A percentile compares a stretch with the other conserved stretches of the same genome.
phyloP scores from a whole-genome alignment of 1,284 basidiomycete genomes.

The Sporisorium iseilematis-ciliati region DNA sequence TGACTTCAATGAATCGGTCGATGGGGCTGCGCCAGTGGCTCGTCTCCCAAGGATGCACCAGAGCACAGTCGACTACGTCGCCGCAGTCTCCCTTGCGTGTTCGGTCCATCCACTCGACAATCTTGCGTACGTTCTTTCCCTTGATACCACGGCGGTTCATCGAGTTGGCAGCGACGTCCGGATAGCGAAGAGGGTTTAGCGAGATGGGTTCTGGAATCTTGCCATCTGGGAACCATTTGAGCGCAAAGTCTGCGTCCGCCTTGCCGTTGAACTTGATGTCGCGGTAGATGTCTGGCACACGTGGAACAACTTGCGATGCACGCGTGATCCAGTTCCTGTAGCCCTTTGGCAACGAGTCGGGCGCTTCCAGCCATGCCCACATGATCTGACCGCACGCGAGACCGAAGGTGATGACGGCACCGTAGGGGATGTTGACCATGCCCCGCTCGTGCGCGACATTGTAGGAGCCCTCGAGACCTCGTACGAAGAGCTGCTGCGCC shows the following conservation, averaged over 20 bases:
- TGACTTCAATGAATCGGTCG: slow-evolving; percentile 83
- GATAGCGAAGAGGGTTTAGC: slow-evolving; percentile 51
- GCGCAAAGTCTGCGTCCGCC: slow-evolving; percentile 32
- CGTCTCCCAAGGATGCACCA: slow-evolving; percentile 84
- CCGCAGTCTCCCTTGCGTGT: slow-evolving; percentile 44
- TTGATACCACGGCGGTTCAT: slow-evolving; percentile 59
- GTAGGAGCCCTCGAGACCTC: slow-evolving; percentile 84
- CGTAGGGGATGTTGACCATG: slow-evolving; percentile 80
- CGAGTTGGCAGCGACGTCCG: slow-evolving; percentile 51
- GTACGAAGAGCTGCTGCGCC: slow-evolving; percentile 89
- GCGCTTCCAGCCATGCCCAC: slow-evolving; percentile 79
- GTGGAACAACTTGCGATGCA: slow-evolving; percentile 56
- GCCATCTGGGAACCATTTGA: slow-evolving; percentile 59
- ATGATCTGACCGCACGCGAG: slow-evolving; percentile 84
- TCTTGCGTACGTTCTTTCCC: slow-evolving; percentile 53
- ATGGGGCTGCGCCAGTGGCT: slow-evolving; percentile 79
- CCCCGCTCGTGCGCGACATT: slow-evolving; percentile 78
- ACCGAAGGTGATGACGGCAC: slow-evolving; percentile 85
- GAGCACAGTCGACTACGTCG: slow-evolving; percentile 50
- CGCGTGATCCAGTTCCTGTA: slow-evolving; percentile 67
- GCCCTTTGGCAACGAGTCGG: slow-evolving; percentile 51
- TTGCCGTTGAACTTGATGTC: slow-evolving; percentile 28
- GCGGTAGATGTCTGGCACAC: slow-evolving; percentile 34
- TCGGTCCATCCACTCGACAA: slow-evolving; percentile 60
- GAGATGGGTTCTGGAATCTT: slow-evolving; percentile 60